These are phyloP conservation scores for Pseudogymnoascus sp. DNA, from an alignment of 2,329 filamentous ascomycete genomes.

Conservation along the genomic window DNA sequence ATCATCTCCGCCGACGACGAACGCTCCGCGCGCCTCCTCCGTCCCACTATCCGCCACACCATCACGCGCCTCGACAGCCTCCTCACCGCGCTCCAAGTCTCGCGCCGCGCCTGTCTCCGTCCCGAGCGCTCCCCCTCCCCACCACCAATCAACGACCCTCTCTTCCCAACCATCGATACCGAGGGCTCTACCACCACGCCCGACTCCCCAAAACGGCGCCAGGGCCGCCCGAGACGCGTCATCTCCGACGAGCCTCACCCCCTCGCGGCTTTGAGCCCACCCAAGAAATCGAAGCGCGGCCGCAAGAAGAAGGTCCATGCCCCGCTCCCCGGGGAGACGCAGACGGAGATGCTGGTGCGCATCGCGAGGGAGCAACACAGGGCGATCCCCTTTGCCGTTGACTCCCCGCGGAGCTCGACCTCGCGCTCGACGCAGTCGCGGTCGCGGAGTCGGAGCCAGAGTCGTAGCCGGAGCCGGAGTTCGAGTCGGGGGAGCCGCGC, in stretches of 20 bases:
- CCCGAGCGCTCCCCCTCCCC: constrained; percentile 35
- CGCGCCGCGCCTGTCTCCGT: constrained; percentile 44
- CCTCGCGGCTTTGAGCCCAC: not conserved
- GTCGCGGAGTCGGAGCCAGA: not conserved
- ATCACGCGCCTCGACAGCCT: constrained; percentile 61
- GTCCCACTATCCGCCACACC: constrained; percentile 61
- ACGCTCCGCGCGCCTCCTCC: constrained; percentile 52
- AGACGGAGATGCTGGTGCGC: constrained; percentile 38
- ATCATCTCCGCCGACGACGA: constrained; percentile 64
- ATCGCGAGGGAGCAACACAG: constrained; percentile 34
- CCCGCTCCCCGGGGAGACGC: constrained; percentile 37
- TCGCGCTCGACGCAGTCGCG: not conserved
- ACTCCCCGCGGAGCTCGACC: not conserved
- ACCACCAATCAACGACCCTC: constrained; percentile 29
- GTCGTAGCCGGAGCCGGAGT: not conserved
- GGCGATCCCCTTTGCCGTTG: not conserved
- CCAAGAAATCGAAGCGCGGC: not conserved
- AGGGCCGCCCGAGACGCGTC: not conserved
- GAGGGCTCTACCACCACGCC: not conserved
- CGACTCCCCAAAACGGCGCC: not conserved
- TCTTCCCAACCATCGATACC: constrained; percentile 4
- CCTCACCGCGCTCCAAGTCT: constrained; percentile 61
- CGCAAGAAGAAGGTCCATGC: constrained; percentile 35
- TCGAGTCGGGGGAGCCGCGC: constrained; percentile 12
- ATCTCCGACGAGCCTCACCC: not conserved